Percentiles rank a stretch among this genome's conserved stretches.
These are phyloP conservation scores for Vitellaria paradoxa DNA, from an alignment of 179 eudicot genomes.

Conservation along the genomic window DNA sequence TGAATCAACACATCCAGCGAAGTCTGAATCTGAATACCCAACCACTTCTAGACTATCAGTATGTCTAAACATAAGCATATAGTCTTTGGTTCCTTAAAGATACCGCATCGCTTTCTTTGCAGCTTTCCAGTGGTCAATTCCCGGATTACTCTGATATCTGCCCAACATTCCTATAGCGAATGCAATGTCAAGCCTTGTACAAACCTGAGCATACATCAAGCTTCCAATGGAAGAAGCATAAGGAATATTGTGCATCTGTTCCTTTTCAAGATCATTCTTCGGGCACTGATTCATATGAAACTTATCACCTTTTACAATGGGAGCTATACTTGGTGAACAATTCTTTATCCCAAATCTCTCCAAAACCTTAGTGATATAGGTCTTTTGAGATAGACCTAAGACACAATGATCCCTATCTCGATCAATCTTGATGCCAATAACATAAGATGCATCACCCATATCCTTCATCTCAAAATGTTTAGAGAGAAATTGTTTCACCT, in stretches of 20 bases:
- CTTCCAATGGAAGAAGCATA: not conserved
- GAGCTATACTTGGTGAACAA: too few species aligned
- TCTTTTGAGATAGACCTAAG: too few species aligned
- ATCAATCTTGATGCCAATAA: too few species aligned
- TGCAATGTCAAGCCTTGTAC: constrained; percentile 7
- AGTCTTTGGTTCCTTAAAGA: not conserved
- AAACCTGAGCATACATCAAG: constrained; percentile 6
- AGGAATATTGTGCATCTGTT: not conserved
- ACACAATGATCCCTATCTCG: too few species aligned
- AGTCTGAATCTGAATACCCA: not conserved
- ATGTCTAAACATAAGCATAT: not conserved
- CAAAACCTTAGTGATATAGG: too few species aligned
- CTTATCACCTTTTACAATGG: too few species aligned
- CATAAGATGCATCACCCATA: too few species aligned
- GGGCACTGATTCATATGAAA: not conserved
- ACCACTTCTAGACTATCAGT: not conserved
- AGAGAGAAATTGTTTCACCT: constrained; percentile 1
- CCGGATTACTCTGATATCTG: constrained; percentile 8
- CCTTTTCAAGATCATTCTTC: not conserved
- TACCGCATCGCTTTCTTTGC: not conserved
- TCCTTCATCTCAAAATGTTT: not conserved
- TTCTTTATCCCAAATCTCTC: too few species aligned
- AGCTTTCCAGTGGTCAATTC: not conserved
- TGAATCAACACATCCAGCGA: not conserved
- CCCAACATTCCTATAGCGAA: constrained; percentile 6